These are phyloP conservation scores for Colletotrichum magnum DNA, from an alignment of 2,329 filamentous ascomycete genomes.

Conservation along the genomic window DNA sequence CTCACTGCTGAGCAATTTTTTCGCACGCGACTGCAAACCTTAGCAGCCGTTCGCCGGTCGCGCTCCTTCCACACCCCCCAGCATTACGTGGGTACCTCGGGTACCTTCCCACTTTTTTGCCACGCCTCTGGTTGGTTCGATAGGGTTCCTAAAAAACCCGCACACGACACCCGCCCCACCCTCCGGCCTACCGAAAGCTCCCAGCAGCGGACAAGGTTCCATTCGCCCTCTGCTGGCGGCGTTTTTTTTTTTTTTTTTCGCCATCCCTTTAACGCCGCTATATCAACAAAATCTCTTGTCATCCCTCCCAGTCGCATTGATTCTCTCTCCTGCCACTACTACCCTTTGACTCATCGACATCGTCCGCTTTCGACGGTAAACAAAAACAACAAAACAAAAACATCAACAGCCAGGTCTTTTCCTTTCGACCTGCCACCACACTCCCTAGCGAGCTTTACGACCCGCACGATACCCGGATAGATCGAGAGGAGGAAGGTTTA, in stretches of 20 bases:
- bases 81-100: not conserved
- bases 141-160: slow-evolving; percentile 43
- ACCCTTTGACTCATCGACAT: slow-evolving; percentile 23
- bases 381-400: slow-evolving; percentile 15
- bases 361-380: slow-evolving; percentile 9
- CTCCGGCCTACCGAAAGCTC: slow-evolving; percentile 30
- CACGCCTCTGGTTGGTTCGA: slow-evolving; percentile 30
- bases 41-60: slow-evolving; percentile 9
- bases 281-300: slow-evolving; percentile 13
- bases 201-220: slow-evolving; percentile 27
- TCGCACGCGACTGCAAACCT: slow-evolving; percentile 16
- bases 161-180: slow-evolving; percentile 41
- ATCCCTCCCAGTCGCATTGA: not conserved
- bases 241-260: slow-evolving; percentile 27
- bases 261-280: slow-evolving; percentile 26
- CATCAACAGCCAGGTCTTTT: not conserved
- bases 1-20: not conserved
- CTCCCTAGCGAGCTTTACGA: slow-evolving; percentile 15
- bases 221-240: slow-evolving; percentile 4
- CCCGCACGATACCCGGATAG: slow-evolving; percentile 12
- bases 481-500: not conserved
- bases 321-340: not conserved
- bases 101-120: slow-evolving; percentile 14
- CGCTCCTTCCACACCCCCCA: not conserved
- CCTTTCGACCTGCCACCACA: not conserved